Evolutionary conservation across 306 rosid genomes (phyloP).

Genomic region (Cotoneaster glaucophyllus): DNA sequence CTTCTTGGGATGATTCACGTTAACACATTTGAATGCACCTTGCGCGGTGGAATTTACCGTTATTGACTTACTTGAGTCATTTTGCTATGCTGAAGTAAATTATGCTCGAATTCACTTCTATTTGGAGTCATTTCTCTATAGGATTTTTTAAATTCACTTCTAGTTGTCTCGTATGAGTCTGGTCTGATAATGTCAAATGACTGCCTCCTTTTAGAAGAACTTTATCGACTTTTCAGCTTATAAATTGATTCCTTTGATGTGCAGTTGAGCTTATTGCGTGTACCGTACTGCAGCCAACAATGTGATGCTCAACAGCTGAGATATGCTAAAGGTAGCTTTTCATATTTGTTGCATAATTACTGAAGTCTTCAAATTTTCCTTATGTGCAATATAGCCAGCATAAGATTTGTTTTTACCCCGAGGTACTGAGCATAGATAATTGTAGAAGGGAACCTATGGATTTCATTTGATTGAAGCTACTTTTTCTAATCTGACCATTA

Average conservation of each 20-base stretch:
- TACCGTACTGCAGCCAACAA: conserved; percentile 35
- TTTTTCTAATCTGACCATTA: background rate
- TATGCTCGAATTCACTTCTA: background rate
- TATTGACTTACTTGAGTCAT: background rate
- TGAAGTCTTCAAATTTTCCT: conserved; percentile 11
- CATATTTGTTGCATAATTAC: conserved; percentile 19
- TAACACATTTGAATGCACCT: background rate
- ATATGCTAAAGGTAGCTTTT: conserved; percentile 51
- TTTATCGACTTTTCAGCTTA: conserved; percentile 14
- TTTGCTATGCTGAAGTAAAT: background rate
- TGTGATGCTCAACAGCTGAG: conserved; percentile 36
- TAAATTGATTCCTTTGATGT: conserved; percentile 20
- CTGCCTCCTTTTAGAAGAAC: background rate
- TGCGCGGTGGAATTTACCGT: background rate
- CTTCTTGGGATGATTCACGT: background rate
- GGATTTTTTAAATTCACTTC: background rate
- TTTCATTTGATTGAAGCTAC: background rate
- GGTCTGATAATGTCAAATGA: conserved; percentile 6
- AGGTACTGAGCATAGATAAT: background rate
- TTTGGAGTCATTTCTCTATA: background rate
- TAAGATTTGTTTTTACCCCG: background rate
- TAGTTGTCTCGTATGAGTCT: conserved; percentile 3
- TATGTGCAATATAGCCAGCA: conserved; percentile 5
- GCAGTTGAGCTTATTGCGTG: conserved; percentile 57
- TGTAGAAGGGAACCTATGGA: background rate